Base-by-base conservation (phyloP, 805 yeast species). In the Candida anglica region DNA sequence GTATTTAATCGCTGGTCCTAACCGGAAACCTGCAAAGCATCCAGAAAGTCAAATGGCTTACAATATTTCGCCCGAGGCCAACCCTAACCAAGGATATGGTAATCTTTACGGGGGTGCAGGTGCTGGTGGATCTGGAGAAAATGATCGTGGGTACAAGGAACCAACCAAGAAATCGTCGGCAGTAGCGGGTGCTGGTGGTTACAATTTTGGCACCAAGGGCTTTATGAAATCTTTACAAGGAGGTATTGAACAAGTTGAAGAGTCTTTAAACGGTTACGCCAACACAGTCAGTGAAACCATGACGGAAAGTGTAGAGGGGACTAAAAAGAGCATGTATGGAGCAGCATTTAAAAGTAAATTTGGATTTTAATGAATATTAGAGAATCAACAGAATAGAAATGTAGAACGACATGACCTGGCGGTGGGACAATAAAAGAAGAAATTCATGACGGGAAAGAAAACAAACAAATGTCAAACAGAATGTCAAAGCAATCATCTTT, bases 1-100 rank as follows among this genome's bases (percentile, higher is more conserved):
- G 38, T 35, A 50, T 9, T 50, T 86, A 28, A 69, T 91, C 24
- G 86, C 84, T 4, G 97, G 97, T 1, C 81, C 80, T 0, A 75
- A 77, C 34, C 71, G 95, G 42, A 77, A 81, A 28, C 61, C 70
- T 15, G 67, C 81, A 1, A 79, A 76, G 48, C 68, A 71, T 34
- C 63, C 67, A 18, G 94, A 86, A 45, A 74, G 79, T 33, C 67
- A 64, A 15, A 55, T 82, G 36, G 83, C 72, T 1, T 44, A 53
- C 44, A 66, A 66, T 34, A 63, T 67, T 19, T 60, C 68, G 31
- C 72, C 73, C 1, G 73, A 66, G 30, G 68, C 69, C 6, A 66
- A 66, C 36, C 66, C 63, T 2, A 42, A 46, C 22, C 56, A 51
- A 16, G 49, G 50, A 0, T 66, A 65, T 34, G 69, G 67, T 2